phyloP scores from a whole-genome alignment of 805 yeast genomes.

The Cyberlindnera subsufficiens region DNA sequence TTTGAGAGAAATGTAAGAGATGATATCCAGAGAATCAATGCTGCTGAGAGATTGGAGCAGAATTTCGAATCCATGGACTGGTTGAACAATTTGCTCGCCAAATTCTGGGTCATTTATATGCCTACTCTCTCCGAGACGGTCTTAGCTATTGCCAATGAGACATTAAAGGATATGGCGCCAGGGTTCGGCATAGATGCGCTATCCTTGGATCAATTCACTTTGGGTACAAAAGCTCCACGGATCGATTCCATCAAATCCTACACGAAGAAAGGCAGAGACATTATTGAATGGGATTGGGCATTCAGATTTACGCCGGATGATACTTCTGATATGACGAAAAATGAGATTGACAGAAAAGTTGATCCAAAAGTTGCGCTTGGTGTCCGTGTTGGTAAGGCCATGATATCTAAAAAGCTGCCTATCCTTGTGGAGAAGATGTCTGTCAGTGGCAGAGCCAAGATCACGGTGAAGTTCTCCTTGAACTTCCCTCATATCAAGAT shows the following conservation, averaged over 20 bases:
- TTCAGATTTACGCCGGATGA: constrained; percentile 79
- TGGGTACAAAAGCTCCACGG: constrained; percentile 78
- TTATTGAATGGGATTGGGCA: constrained; percentile 80
- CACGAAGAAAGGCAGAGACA: constrained; percentile 60
- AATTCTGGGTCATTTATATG: constrained; percentile 87
- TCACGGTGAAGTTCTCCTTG: constrained; percentile 54
- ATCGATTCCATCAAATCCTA: constrained; percentile 67
- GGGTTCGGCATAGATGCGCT: constrained; percentile 78
- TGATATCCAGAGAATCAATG: constrained; percentile 61
- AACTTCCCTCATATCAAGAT: constrained; percentile 74
- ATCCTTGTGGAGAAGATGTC: constrained; percentile 78
- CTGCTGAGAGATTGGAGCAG: constrained; percentile 58
- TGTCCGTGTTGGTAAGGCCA: constrained; percentile 74
- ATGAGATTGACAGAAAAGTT: constrained; percentile 61
- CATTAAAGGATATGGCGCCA: constrained; percentile 66
- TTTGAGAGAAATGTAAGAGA: constrained; percentile 70
- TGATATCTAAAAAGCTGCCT: constrained; percentile 72
- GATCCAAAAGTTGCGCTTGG: constrained; percentile 81
- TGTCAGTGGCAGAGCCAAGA: constrained; percentile 61
- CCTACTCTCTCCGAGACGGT: constrained; percentile 78
- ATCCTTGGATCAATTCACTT: constrained; percentile 68
- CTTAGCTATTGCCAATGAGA: constrained; percentile 59
- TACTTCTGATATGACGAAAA: constrained; percentile 77
- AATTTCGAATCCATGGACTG: constrained; percentile 73
- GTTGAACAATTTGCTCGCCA: constrained; percentile 70